Base-by-base conservation (phyloP, 805 yeast species). In the Kluyveromyces starmeri region DNA sequence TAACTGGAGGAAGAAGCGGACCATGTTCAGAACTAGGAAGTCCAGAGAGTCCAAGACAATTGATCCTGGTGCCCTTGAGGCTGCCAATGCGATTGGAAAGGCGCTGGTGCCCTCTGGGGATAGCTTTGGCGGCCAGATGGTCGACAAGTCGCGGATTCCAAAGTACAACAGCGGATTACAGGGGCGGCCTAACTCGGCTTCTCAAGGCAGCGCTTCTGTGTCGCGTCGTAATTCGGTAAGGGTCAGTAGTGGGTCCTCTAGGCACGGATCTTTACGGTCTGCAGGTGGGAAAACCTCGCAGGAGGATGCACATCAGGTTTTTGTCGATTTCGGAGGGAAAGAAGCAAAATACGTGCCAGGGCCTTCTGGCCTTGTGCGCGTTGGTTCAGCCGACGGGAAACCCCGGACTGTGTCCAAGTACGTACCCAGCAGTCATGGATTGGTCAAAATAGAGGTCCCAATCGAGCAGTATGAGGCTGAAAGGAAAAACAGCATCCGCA, bases 371-470 rank as follows among this genome's bases (percentile, higher is more conserved):
- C 42, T 47, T 24, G 25, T 42, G 27, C 42, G 48, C 5, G 19
- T 30, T 15, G 33, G 16, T 20, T 14, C 12, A 6, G 17, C 5
- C 7, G 13, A 21, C 45, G 27, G 42, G 28, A 37, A 34, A 31
- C 46, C 42, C 34, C 70, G 62, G 36, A 78, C 71, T 59, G 70
- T 79, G 7, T 78, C 76, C 44, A 78, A 73, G 42, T 81, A 80
- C 58, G 67, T 81, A 29, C 89, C 92, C 2, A 78, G 85, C 2
- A 76, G 83, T 3, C 67, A 73, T 45, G 92, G 92, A 10, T 64
- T 81, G 36, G 70, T 77, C 32, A 66, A 78, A 7, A 63, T 81
- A 4, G 88, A 81, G 45, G 86, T 81, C 3, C 83, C 85, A 0
- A 68, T 67, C 9, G 55, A 51, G 15, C 46, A 41, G 10, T 53